Base-by-base conservation (phyloP, 2,329 filamentous ascomycete genomes). In the Tolypocladium capitatum region DNA sequence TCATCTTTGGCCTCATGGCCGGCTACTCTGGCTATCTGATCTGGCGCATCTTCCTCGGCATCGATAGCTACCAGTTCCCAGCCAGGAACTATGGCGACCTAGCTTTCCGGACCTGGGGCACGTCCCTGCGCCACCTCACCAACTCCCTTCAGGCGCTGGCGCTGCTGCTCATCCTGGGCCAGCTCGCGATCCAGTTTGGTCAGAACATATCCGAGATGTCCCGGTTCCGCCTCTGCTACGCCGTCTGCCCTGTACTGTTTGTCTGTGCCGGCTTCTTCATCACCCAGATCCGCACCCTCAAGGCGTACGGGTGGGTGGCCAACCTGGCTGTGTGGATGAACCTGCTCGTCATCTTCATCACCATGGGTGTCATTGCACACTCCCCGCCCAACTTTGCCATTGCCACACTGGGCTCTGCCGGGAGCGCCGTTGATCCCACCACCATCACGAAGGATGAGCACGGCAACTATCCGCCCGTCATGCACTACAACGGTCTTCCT, bases 291-390 rank as follows among this genome's bases (percentile, higher is more conserved):
- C 68, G 77, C 7, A 78, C 74, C 0, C 63, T 81, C 32, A 69
- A 75, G 54, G 62, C 65, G 10, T 74, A 75, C 46, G 71, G 73
- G 5, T 78, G 72, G 70, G 58, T 80, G 1, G 74, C 76, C 14
- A 79, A 77, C 51, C 54, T 71, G 16, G 69, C 74, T 1, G 70
- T 80, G 10, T 80, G 73, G 71, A 55, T 79, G 45, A 80, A 78
- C 51, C 52, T 80, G 21, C 55, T 74, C 33, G 67, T 74, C 52
- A 73, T 80, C 45, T 68, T 79, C 52, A 71, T 79, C 36, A 72
- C 70, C 13, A 78, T 80, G 71, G 74, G 70, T 21, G 71, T 73
- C 4, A 68, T 69, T 5, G 68, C 73, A 1, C 62, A 74, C 48
- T 70, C 65, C 4, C 62, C 65, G 2, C 76, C 75, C 53, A 77